Evolutionary conservation across 768 basidiomycete species (phyloP), one percentile per base, ranked within the genome.

Genomic region (Gyrodon lividus): DNA sequence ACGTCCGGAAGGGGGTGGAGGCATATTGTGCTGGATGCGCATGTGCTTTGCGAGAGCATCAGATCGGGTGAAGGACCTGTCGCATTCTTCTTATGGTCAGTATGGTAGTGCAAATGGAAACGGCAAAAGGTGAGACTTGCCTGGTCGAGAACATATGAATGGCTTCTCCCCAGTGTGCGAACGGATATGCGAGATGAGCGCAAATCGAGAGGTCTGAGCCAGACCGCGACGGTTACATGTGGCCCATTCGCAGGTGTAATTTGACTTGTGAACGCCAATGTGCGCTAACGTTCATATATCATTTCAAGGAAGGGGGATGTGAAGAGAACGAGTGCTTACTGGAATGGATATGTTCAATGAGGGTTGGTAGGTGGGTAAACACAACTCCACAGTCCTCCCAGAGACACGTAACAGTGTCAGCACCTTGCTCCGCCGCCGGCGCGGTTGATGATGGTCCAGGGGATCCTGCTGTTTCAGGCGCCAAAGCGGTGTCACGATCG

Each of bases 161-260:
- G 93, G 94, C 62, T 93, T 93, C 70, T 98, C 94, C 46, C 94
- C 94, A 0, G 94, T 96, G 66, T 98, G 94, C 10, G 88, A 90
- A 28, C 94, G 82, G 43, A 93, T 81, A 66, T 98, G 94, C 4
- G 91, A 90, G 50, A 94, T 84, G 42, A 98, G 80, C 5, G 93
- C 91, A 58, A 94, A 96, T 22, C 92, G 82, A 4, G 89, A 92
- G 0, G 89, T 90, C 66, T 97, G 94, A 1, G 87, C 78, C 45
- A 93, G 76, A 4, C 92, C 91, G 46, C 86, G 77, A 16, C 94
- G 80, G 17, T 74, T 73, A 70, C 94, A 98, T 4, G 83, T 84
- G 17, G 80, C 71, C 94, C 94, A 98, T 75, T 92, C 86, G 67
- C 94, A 98, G 23, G 85, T 84, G 65, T 94, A 93, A 58, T 80